These are phyloP conservation scores for Aureobasidium vineae DNA, from an alignment of 2,329 filamentous ascomycete species.

Conservation along the genomic window DNA sequence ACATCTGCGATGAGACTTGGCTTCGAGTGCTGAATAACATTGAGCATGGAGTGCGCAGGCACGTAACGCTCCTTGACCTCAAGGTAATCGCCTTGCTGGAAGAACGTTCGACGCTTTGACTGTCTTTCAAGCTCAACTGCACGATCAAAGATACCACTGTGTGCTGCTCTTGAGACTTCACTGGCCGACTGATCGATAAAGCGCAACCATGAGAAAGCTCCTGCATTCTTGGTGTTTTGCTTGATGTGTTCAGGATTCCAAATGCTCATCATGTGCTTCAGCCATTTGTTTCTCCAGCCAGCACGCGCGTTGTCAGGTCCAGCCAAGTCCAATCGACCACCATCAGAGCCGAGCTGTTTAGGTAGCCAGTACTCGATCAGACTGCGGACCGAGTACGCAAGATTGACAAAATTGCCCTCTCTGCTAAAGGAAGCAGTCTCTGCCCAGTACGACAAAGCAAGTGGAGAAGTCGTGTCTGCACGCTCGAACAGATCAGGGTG, in stretches of 20 bases:
- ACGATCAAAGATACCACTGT: slow-evolving; percentile 69
- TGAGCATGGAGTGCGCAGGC: slow-evolving; percentile 75
- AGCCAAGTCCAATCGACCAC: slow-evolving; percentile 71
- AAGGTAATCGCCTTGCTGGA: slow-evolving; percentile 35
- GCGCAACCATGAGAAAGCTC: slow-evolving; percentile 83
- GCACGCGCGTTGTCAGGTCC: slow-evolving; percentile 70
- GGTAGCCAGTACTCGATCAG: slow-evolving; percentile 82
- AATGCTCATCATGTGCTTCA: slow-evolving; percentile 83
- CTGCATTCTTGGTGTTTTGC: slow-evolving; percentile 58
- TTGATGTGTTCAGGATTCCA: slow-evolving; percentile 79
- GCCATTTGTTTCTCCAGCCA: slow-evolving; percentile 75
- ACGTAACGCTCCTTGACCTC: slow-evolving; percentile 59
- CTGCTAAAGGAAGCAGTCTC: slow-evolving; percentile 94
- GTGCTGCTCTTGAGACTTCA: slow-evolving; percentile 69
- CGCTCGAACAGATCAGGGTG: slow-evolving; percentile 96
- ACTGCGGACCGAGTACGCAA: slow-evolving; percentile 85
- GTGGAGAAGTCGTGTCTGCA: slow-evolving; percentile 83
- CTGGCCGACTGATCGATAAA: slow-evolving; percentile 75
- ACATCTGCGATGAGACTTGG: slow-evolving; percentile 57
- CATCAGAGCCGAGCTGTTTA: slow-evolving; percentile 75
- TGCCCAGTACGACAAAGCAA: slow-evolving; percentile 81
- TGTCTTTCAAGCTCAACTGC: slow-evolving; percentile 58
- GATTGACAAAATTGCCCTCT: slow-evolving; percentile 74
- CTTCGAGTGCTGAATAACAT: slow-evolving; percentile 53
- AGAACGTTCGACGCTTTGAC: slow-evolving; percentile 50